Conservation (phyloP, 1,139 yeast genomes). For the Lodderomyces margitis region DNA sequence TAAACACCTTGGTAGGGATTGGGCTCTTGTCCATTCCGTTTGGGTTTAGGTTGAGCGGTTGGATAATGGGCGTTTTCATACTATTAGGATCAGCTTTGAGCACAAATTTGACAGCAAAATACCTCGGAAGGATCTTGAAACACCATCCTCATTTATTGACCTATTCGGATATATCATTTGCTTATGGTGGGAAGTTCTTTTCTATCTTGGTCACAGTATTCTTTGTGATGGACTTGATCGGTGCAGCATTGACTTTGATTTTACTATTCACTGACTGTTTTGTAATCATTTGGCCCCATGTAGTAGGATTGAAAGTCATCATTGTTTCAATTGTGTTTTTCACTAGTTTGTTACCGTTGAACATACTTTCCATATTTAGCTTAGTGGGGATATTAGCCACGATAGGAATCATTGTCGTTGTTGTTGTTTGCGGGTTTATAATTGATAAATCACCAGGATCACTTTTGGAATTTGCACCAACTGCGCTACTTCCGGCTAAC, state of each 20-base stretch:
- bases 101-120: constrained; percentile 69
- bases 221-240: constrained; percentile 74
- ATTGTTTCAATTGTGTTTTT: constrained; percentile 51
- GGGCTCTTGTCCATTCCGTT: constrained; percentile 83
- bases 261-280: constrained; percentile 85
- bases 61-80: constrained; percentile 63
- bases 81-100: constrained; percentile 56
- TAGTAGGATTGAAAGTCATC: constrained; percentile 48
- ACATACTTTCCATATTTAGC: constrained; percentile 67
- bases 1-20: constrained; percentile 82
- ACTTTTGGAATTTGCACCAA: constrained; percentile 49
- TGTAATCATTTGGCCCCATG: constrained; percentile 57
- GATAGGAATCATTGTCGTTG: constrained; percentile 54
- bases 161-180: constrained; percentile 47
- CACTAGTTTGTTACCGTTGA: constrained; percentile 72
- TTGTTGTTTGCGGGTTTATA: constrained; percentile 61
- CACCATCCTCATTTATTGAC: constrained; percentile 31
- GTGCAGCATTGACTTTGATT: constrained; percentile 74
- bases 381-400: constrained; percentile 76
- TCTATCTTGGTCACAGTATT: constrained; percentile 63
- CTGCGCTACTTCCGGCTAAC: constrained; percentile 52
- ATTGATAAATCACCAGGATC: constrained; percentile 65
- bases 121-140: constrained; percentile 34
- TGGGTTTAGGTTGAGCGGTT: constrained; percentile 77
- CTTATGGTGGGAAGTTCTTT: constrained; percentile 44